Conservation (phyloP, 495 filamentous ascomycete genomes). For the Aspergillus nidulans region DNA sequence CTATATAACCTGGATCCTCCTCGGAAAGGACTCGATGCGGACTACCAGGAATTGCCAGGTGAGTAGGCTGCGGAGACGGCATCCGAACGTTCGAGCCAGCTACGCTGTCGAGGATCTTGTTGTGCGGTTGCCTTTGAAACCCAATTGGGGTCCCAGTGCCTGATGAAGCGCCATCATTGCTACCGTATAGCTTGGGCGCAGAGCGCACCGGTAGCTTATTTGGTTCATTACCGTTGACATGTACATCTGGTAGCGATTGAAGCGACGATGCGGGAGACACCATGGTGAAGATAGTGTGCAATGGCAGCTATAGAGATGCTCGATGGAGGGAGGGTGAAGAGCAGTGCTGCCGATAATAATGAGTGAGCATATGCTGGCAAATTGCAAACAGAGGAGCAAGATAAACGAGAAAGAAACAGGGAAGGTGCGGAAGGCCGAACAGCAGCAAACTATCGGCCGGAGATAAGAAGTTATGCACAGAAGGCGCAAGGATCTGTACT, state of each 20-base stretch:
- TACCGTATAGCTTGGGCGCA: constrained; percentile 32
- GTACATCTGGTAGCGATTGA: constrained; percentile 28
- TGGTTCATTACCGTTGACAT: constrained; percentile 31
- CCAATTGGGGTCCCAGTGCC: constrained; percentile 44
- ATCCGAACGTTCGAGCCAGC: constrained; percentile 54
- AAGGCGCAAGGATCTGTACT: background rate
- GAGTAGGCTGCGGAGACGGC: constrained; percentile 89
- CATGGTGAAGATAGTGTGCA: constrained; percentile 20
- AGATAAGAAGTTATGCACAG: constrained; percentile 15
- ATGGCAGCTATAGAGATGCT: background rate
- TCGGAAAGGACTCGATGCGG: constrained; percentile 69
- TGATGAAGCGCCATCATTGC: constrained; percentile 34
- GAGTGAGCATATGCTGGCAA: constrained; percentile 6
- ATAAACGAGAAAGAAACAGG: background rate
- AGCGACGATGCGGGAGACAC: constrained; percentile 32
- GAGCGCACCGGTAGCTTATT: constrained; percentile 31
- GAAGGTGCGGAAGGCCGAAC: background rate
- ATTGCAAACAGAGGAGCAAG: background rate
- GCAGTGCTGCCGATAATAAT: background rate
- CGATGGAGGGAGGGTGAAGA: background rate
- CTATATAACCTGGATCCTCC: constrained; percentile 91
- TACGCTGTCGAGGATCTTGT: constrained; percentile 61
- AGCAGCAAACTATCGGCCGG: background rate
- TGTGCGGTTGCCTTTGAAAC: constrained; percentile 49
- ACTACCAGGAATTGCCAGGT: constrained; percentile 70